Percentiles rank a stretch among this genome's conserved stretches.
These are phyloP conservation scores for Talaromyces ruber DNA, from an alignment of 495 filamentous ascomycete genomes.

Conservation along the genomic window DNA sequence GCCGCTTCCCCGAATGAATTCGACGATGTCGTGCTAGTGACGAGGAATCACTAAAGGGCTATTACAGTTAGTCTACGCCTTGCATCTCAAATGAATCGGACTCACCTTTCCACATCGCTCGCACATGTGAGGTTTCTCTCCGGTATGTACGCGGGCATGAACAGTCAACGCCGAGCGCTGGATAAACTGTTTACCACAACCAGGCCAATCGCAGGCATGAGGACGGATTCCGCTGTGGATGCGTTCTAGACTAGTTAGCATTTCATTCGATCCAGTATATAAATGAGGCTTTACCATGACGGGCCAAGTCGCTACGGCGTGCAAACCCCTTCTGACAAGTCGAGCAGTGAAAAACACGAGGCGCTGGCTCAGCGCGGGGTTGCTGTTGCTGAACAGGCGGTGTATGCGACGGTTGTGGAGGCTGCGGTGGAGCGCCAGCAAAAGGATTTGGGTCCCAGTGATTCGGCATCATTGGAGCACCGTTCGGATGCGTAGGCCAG, in stretches of 20 bases:
- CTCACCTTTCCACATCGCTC: conserved; percentile 92
- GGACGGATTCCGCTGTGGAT: conserved; percentile 91
- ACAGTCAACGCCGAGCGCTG: conserved; percentile 96
- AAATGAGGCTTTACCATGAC: conserved; percentile 64
- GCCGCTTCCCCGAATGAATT: conserved; percentile 92
- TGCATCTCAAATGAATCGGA: neutral
- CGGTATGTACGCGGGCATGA: conserved; percentile 89
- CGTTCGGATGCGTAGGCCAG: conserved; percentile 44
- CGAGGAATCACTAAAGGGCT: conserved; percentile 99
- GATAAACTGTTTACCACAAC: conserved; percentile 94
- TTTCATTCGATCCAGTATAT: neutral
- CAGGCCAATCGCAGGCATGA: conserved; percentile 84
- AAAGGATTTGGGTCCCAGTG: conserved; percentile 36
- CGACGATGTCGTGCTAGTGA: conserved; percentile 88
- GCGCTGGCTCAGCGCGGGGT: conserved; percentile 40
- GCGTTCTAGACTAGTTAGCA: conserved; percentile 52
- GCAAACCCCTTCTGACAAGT: conserved; percentile 91
- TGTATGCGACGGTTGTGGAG: conserved; percentile 12
- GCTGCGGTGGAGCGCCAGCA: conserved; percentile 21
- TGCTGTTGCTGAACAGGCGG: conserved; percentile 22
- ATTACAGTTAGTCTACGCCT: conserved; percentile 14
- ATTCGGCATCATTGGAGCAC: conserved; percentile 50
- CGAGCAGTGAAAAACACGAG: conserved; percentile 85
- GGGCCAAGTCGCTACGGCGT: conserved; percentile 84
- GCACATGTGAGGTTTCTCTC: conserved; percentile 97